These are phyloP conservation scores for Dothiorella sarmentorum DNA, from an alignment of 2,329 filamentous ascomycete species.

Conservation along the genomic window DNA sequence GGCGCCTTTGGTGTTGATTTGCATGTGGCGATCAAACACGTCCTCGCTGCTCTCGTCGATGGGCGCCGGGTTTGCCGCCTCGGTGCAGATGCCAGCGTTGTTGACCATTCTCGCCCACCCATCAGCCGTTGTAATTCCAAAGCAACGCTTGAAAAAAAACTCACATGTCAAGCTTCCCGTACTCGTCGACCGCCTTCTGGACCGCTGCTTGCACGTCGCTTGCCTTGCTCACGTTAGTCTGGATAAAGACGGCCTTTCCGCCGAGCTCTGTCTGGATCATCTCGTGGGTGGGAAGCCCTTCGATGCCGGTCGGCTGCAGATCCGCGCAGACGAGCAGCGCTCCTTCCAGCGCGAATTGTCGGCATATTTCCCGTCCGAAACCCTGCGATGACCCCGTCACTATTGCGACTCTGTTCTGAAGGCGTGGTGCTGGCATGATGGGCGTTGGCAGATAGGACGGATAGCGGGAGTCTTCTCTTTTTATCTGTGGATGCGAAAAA, in stretches of 20 bases:
- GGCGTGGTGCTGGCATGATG: neutral
- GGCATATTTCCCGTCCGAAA: slow-evolving; percentile 28
- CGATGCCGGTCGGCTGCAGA: neutral
- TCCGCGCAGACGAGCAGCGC: slow-evolving; percentile 24
- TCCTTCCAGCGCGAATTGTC: slow-evolving; percentile 14
- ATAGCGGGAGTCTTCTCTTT: no score
- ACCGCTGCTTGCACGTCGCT: slow-evolving; percentile 21
- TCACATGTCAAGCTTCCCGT: slow-evolving; percentile 33
- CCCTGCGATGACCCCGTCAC: slow-evolving; percentile 33
- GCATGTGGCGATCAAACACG: slow-evolving; percentile 34
- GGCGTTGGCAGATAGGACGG: neutral
- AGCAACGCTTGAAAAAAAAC: neutral
- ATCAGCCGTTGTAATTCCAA: neutral
- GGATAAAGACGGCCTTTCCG: slow-evolving; percentile 22
- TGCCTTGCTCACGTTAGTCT: slow-evolving; percentile 27
- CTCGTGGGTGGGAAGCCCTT: slow-evolving; percentile 9
- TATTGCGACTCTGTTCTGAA: slow-evolving; percentile 25
- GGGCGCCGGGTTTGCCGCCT: slow-evolving; percentile 24
- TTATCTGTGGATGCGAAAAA: no score
- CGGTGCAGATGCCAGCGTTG: slow-evolving; percentile 35
- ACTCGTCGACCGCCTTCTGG: slow-evolving; percentile 26
- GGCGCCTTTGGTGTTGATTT: slow-evolving; percentile 36
- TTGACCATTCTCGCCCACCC: slow-evolving; percentile 25
- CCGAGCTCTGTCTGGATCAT: slow-evolving; percentile 16
- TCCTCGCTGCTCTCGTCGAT: slow-evolving; percentile 31